phyloP scores from a whole-genome alignment of 257 asterid genomes.

The Paraleonurus japonicus region DNA sequence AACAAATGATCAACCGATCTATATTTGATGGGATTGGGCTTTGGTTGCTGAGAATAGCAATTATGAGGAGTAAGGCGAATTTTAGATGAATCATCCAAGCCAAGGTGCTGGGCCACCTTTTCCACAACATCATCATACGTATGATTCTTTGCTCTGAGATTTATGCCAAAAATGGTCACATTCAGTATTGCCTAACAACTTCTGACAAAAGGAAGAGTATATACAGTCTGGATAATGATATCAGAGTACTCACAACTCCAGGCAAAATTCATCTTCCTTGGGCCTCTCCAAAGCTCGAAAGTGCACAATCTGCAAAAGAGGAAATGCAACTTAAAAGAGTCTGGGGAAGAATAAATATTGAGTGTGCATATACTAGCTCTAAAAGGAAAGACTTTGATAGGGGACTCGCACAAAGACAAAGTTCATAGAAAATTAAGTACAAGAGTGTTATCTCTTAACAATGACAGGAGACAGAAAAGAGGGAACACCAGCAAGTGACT shows the following conservation, averaged over 20 bases:
- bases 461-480: slow-evolving; percentile 1
- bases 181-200: neutral
- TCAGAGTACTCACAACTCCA: slow-evolving; percentile 77
- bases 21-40: slow-evolving; percentile 86
- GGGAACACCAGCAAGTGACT: slow-evolving; percentile 1
- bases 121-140: slow-evolving; percentile 95
- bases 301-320: slow-evolving; percentile 69
- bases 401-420: neutral
- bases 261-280: slow-evolving; percentile 88
- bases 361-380: neutral
- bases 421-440: neutral
- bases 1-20: slow-evolving; percentile 82
- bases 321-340: slow-evolving; percentile 18
- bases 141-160: slow-evolving; percentile 77
- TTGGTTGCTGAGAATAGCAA: slow-evolving; percentile 97
- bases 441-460: neutral
- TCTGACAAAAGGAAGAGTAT: slow-evolving; percentile 2
- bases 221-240: slow-evolving; percentile 14
- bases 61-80: slow-evolving; percentile 95
- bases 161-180: slow-evolving; percentile 29
- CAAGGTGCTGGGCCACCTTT: slow-evolving; percentile 79
- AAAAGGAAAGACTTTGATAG: neutral
- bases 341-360: neutral
- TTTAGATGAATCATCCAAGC: slow-evolving; percentile 85
- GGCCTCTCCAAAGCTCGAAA: slow-evolving; percentile 91